Conservation (phyloP, 768 basidiomycete species). For the Lactarius akahatsu region DNA sequence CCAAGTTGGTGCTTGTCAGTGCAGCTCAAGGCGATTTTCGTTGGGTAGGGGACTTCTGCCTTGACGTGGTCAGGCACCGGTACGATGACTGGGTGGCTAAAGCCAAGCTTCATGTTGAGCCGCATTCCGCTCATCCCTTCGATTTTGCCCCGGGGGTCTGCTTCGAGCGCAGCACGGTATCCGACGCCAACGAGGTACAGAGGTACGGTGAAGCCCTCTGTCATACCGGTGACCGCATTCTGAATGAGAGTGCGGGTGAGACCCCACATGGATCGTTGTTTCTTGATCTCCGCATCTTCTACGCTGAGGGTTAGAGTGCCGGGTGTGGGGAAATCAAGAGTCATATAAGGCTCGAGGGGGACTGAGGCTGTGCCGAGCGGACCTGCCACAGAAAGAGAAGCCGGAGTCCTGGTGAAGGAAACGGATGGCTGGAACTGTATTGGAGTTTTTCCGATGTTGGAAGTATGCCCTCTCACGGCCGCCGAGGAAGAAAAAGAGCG, state of each 20-base stretch:
- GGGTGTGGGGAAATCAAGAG: constrained; percentile 38
- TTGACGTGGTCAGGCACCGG: constrained; percentile 81
- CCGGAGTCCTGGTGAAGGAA: constrained; percentile 39
- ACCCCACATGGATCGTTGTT: constrained; percentile 94
- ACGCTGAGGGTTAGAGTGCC: constrained; percentile 41
- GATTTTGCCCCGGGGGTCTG: constrained; percentile 58
- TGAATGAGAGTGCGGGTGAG: constrained; percentile 84
- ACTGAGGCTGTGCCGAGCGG: constrained; percentile 54
- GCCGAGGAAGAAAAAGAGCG: constrained; percentile 26
- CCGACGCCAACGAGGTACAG: constrained; percentile 93
- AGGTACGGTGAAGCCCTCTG: constrained; percentile 79
- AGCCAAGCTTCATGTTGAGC: constrained; percentile 90
- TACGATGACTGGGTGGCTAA: constrained; percentile 82
- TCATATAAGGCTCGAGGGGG: constrained; percentile 49
- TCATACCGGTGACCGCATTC: constrained; percentile 90
- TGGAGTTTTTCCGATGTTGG: constrained; percentile 50
- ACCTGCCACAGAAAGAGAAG: constrained; percentile 54
- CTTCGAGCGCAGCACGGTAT: constrained; percentile 85
- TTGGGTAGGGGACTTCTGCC: constrained; percentile 76
- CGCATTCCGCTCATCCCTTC: constrained; percentile 62
- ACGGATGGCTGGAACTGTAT: constrained; percentile 54
- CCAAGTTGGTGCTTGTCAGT: constrained; percentile 88
- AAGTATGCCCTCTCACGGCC: constrained; percentile 32
- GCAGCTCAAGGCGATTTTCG: constrained; percentile 78
- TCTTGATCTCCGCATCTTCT: constrained; percentile 63